Base-by-base conservation (phyloP, 2,329 filamentous ascomycete species). In the Aspergillus aculeatinus region DNA sequence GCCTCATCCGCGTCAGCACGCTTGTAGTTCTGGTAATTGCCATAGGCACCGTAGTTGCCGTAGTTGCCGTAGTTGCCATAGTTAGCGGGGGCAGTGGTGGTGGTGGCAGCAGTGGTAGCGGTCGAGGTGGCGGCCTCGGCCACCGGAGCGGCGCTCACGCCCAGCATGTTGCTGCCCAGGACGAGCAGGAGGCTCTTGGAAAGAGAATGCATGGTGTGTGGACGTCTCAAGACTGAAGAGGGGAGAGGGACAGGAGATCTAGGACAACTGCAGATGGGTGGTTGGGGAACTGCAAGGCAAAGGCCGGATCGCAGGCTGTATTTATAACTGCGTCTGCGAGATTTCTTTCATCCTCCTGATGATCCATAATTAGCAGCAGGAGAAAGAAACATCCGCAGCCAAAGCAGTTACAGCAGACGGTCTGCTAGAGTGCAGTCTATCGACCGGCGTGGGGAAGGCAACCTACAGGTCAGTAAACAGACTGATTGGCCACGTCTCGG, bases 31-130 rank as follows among this genome's bases (percentile, higher is more conserved):
- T 55, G 39, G 35, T 58, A 55, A 19, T 11, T 49, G 2, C 48
- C 55, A 33, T 61, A 59, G 33, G 35, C 14, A 29, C 63, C 65
- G 51, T 67, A 68, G 21, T 64, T 53, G 23, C 61, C 65, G 39
- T 67, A 66, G 39, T 63, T 49, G 5, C 55, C 57, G 50, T 66
- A 64, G 29, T 53, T 42, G 7, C 60, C 63, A 25, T 64, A 42
- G 47, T 31, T 4, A 49, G 53, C 48, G 12, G 59, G 55, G 33
- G 51, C 33, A 3, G 51, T 47, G 1, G 44, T 61, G 9, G 59
- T 51, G 2, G 51, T 49, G 16, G 60, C 55, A 39, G 58, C n/a
- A 14, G 53, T 48, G 14, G 56, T 50, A 14, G 42, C 21, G 2
- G 54, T 51, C 9, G 48, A 47, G 23, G 33, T 21, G n/a, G 53